Conservation (phyloP, 768 basidiomycete genomes). For the Russula ochroleuca region DNA sequence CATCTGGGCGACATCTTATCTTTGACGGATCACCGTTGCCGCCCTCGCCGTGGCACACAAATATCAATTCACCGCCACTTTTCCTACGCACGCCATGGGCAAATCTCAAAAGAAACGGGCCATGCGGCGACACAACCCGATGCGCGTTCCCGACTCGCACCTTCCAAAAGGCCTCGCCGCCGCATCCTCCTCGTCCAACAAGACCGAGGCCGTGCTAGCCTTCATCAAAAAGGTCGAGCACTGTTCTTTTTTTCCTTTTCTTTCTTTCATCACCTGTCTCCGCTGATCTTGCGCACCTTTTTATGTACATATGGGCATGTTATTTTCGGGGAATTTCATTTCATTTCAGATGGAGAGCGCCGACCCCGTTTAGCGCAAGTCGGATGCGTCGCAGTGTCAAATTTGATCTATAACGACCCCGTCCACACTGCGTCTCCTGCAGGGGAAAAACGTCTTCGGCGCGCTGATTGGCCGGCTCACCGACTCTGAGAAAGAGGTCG, state of each 20-base stretch:
- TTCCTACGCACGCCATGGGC: conserved; percentile 54
- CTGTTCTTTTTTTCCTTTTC: background rate
- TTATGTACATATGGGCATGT: background rate
- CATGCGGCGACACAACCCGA: conserved; percentile 87
- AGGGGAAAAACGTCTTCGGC: conserved; percentile 87
- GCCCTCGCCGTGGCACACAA: no score
- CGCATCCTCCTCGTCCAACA: conserved; percentile 67
- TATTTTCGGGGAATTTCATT: no score
- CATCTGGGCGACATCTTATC: no score
- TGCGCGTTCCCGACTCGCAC: conserved; percentile 92
- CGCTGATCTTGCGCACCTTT: background rate
- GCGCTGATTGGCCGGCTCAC: conserved; percentile 81
- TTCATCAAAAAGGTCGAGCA: conserved; percentile 78
- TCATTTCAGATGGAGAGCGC: conserved; percentile 61
- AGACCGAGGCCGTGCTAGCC: conserved; percentile 75
- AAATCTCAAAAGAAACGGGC: conserved; percentile 86
- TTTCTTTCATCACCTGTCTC: background rate
- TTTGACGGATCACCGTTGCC: no score
- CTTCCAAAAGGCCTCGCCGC: conserved; percentile 76
- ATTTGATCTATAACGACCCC: conserved; percentile 94
- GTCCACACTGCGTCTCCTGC: conserved; percentile 81
- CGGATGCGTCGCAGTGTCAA: conserved; percentile 98
- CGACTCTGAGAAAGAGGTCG: conserved; percentile 86
- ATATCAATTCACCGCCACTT: no score
- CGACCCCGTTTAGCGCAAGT: conserved; percentile 79